Percentiles rank a stretch among this genome's conserved stretches.
phyloP scores from a whole-genome alignment of 352 stramenopile genomes.

The Pythium aquatile region DNA sequence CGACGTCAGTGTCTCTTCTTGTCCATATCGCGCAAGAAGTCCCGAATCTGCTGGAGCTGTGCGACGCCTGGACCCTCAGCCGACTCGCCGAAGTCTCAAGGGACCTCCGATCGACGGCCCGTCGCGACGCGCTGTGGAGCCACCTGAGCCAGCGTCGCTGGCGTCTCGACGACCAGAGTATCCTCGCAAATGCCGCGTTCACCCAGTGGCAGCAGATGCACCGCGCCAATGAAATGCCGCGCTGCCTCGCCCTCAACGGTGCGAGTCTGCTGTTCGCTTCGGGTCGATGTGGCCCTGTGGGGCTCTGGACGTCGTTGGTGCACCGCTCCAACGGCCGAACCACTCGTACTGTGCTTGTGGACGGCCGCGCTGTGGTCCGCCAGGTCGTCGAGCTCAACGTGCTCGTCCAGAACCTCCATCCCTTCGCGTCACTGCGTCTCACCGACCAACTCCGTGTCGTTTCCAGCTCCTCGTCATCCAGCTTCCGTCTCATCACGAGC shows the following conservation, averaged over 20 bases:
- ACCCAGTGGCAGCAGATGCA: conserved; percentile 40
- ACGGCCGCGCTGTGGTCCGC: conserved; percentile 42
- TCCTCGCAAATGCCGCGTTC: conserved; percentile 1
- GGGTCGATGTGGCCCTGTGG: conserved; percentile 27
- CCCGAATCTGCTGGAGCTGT: conserved; percentile 41
- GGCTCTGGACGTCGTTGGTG: conserved; percentile 43
- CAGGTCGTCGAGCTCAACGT: conserved; percentile 59
- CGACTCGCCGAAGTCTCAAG: conserved; percentile 34
- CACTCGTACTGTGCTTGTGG: conserved; percentile 47
- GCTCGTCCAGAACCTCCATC: conserved; percentile 49
- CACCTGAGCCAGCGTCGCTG: conserved; percentile 36
- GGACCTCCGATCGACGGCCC: conserved; percentile 27
- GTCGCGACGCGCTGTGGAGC: conserved; percentile 34
- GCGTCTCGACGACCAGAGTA: conserved; percentile 15
- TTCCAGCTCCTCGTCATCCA: not conserved
- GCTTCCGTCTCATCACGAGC: conserved; percentile 37
- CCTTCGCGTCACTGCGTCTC: conserved; percentile 24
- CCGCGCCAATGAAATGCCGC: conserved; percentile 37
- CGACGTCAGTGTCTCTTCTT: conserved; percentile 20
- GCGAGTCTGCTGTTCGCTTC: conserved; percentile 36
- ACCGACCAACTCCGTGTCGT: conserved; percentile 38
- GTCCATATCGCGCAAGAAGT: conserved; percentile 43
- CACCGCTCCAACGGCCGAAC: conserved; percentile 57
- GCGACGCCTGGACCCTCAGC: conserved; percentile 51
- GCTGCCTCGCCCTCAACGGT: conserved; percentile 25